phyloP scores from a whole-genome alignment of 1,284 basidiomycete species.

The Ceratobasidium sp. region DNA sequence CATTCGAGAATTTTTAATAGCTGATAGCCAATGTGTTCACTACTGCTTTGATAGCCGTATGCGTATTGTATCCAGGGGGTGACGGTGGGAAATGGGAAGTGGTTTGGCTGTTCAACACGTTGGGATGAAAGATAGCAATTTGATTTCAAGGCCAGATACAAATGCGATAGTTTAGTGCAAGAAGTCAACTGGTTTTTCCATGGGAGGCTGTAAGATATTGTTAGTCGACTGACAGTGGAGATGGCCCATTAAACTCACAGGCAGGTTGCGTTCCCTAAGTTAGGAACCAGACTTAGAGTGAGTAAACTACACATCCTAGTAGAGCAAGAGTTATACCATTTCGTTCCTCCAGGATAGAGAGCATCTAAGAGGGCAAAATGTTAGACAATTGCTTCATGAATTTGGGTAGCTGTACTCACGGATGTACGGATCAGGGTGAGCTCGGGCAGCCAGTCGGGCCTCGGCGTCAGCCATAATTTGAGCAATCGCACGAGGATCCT shows the following conservation, averaged over 20 bases:
- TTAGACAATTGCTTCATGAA: neutral
- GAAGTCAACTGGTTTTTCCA: slow-evolving; percentile 5
- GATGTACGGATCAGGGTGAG: slow-evolving; percentile 93
- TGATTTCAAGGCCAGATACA: slow-evolving; percentile 18
- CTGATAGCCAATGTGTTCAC: slow-evolving; percentile 50
- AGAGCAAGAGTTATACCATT: slow-evolving; percentile 69
- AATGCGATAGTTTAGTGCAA: neutral
- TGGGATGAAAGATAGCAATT: neutral
- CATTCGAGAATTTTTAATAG: slow-evolving; percentile 98
- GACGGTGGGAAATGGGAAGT: neutral
- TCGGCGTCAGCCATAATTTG: slow-evolving; percentile 85
- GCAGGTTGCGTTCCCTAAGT: slow-evolving; percentile 57
- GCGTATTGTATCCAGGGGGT: neutral
- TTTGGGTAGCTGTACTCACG: slow-evolving; percentile 62
- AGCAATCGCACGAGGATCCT: slow-evolving; percentile 87
- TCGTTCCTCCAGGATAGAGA: slow-evolving; percentile 82
- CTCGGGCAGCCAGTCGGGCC: slow-evolving; percentile 69
- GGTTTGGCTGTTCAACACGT: neutral
- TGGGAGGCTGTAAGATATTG: slow-evolving; percentile 23
- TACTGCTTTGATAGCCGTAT: neutral
- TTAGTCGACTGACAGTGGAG: neutral
- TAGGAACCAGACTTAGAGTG: slow-evolving; percentile 5
- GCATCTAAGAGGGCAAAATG: slow-evolving; percentile 64
- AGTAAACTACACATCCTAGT: neutral
- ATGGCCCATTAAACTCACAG: slow-evolving; percentile 49